Base-by-base conservation (phyloP, 2,329 filamentous ascomycete species). In the Fusarium sp. region DNA sequence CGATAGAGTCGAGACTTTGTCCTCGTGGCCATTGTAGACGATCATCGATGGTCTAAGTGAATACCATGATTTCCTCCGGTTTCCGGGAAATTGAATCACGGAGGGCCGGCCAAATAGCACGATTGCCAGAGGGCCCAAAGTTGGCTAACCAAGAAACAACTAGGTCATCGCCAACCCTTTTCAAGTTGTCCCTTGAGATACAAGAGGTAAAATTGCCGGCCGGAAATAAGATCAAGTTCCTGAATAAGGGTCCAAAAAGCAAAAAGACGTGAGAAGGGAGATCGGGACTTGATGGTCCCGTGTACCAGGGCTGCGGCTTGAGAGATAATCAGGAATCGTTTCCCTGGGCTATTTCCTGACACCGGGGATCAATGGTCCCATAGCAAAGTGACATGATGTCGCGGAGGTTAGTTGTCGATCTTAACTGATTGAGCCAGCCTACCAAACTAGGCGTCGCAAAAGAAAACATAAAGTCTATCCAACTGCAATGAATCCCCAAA, bases 401-500 rank as follows among this genome's bases (percentile, higher is more conserved):
- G 11, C 27, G n/a, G 18, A 31, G 18, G 27, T 52, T n/a, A 31
- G 47, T 31, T 52, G 47, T 31, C 47, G 47, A 52, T 52, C 47
- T 29, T 52, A n/a, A 52, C 47, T 20, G 11, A 31, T 52, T 52
- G 47, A 52, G 47, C 47, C 47, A 52, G 18, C 47, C 47, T 52
- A 29, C 47, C 59, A 58, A 35, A 31, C 34, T 29, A 56, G 47
- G 34, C 22, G 24, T 56, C 61, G 47, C 34, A 63, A 50, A 63
- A 56, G 61, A 63, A 63, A 56, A 31, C 61, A 56, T 63, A 56
- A 56, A 63, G 24, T 42, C 45, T 63, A 54, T 63, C 29, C n/a
- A 22, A 31, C 45, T 56, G 47, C 61, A 40, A 29, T 22, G 6
- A 40, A 56, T 38, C 16, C 47, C 61, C 35, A 24, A 56, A 63